Evolutionary conservation across 441 rosid species (phyloP), one percentile per base, ranked within the genome.

Genomic region (Daphne laureola): DNA sequence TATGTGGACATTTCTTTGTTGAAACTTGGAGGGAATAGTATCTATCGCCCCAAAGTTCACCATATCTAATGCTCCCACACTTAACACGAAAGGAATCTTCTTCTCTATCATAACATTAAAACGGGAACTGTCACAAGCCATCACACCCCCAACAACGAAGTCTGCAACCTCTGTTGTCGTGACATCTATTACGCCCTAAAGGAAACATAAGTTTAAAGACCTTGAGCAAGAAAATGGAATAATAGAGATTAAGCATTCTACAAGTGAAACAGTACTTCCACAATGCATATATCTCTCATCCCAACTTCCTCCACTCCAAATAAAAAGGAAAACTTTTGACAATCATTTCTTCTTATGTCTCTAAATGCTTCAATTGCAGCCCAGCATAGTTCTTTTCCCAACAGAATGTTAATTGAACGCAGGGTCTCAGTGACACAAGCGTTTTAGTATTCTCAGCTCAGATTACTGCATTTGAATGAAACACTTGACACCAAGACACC

Each of bases 121-220:
- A 43, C 94, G 95, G 53, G 86, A 86, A 69, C 76, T 72, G 67
- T 92, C 81, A 69, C 98, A 88, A 58, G 98, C 90, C 95, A 88
- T 88, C 59, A 81, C 90, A 51, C 98, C 98, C 65, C 96, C 96
- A 49, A 84, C 91, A 4, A 88, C 52, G 69, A 84, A 73, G 77
- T 88, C 98, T 27, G 98, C 98, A 64, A 91, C 95, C 76, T 91
- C 96, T 16, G 96, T 91, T 3, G 96, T 88, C 44, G 95, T 91
- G 54, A 88, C 65, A 64, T 91, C 96, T 71, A 88, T 67, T 23
- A 91, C 93, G 54, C 93, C 96, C 96, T 90, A 68, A 27, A 12
- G 1, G 35, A 59, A 52, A 46, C 35, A 55, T 49, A 17, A 44
- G 48, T 17, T 12, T 31, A 31, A 21, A 50, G 17, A 55, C 16